These are phyloP conservation scores for Psilocybe mexicana DNA, from an alignment of 1,284 basidiomycete genomes.

Conservation along the genomic window DNA sequence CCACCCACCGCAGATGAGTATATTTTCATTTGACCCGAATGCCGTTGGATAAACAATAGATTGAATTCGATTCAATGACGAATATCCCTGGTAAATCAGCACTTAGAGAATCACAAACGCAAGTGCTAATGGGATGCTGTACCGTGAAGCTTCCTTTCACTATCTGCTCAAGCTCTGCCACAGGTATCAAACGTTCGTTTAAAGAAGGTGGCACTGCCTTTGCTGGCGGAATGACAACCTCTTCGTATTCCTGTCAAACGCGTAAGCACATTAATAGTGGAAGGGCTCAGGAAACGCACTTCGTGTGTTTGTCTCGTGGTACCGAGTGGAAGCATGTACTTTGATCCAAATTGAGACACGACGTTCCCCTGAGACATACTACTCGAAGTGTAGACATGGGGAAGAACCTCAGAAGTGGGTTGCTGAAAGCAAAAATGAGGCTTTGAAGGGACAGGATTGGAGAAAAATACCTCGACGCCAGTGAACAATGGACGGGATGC, in stretches of 20 bases:
- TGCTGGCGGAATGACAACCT: slow-evolving; percentile 90
- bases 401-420: slow-evolving; percentile 67
- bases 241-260: slow-evolving; percentile 61
- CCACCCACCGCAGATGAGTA: slow-evolving; percentile 89
- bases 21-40: slow-evolving; percentile 93
- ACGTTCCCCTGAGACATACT: slow-evolving; percentile 63
- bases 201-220: slow-evolving; percentile 74
- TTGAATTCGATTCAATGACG: slow-evolving; percentile 90
- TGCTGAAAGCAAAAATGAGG: slow-evolving; percentile 35
- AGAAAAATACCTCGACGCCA: slow-evolving; percentile 48
- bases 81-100: slow-evolving; percentile 67
- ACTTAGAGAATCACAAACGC: background rate
- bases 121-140: slow-evolving; percentile 6
- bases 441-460: slow-evolving; percentile 9
- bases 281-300: slow-evolving; percentile 40
- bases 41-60: slow-evolving; percentile 94
- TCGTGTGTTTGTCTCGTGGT: slow-evolving; percentile 72
- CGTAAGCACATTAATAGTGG: background rate
- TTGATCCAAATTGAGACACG: slow-evolving; percentile 73
- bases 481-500: slow-evolving; percentile 71
- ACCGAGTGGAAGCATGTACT: slow-evolving; percentile 84
- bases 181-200: slow-evolving; percentile 73
- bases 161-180: slow-evolving; percentile 78
- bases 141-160: slow-evolving; percentile 90
- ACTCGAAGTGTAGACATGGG: slow-evolving; percentile 87